Base-by-base conservation (phyloP, 495 filamentous ascomycete genomes). In the Neurospora terricola region DNA sequence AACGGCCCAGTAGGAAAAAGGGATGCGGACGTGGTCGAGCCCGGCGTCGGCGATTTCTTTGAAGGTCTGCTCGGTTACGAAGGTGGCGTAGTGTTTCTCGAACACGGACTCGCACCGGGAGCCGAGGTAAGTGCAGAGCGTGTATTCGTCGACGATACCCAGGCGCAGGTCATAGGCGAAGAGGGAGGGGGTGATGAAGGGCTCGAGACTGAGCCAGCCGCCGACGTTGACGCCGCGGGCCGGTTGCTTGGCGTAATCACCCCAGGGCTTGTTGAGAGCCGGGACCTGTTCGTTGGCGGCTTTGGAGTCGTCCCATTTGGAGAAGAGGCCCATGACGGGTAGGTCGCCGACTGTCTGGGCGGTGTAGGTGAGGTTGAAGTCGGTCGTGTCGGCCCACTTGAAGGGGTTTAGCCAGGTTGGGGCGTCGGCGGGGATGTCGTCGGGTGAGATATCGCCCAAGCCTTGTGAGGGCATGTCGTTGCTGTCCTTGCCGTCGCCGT, bases 281-380 rank as follows among this genome's bases (percentile, higher is more conserved):
- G 94, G 93, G 0, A 94, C 93, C 54, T 93, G 90, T 18, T 87
- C 84, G 78, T 98, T 98, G 18, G 96, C 87, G 69, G 85, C 83
- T 14, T 87, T 84, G 14, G 90, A 91, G 81, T 99, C 94, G 78
- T 98, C 91, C 92, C 94, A 99, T 2, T 89, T 86, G 3, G 90
- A 90, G 76, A 92, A 91, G 11, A 99, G 86, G 3, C 96, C 96
- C 93, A 98, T 98, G 69, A 98, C 76, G 0, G 92, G 88, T 38
- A 99, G 86, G 8, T 91, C 93, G 11, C 96, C 96, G 1, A 98
- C 90, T 1, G 89, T 94, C 42, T 87, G 89, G 76, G 90, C 88
- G 0, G 96, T 99, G 78, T 95, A 99, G 0, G 96, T 98, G 71
- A 96, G 83, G 78, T 99, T 99, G 81, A 98, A 97, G 77, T 93